phyloP scores from a whole-genome alignment of 2,329 filamentous ascomycete genomes.

The Zasmidium cellare region DNA sequence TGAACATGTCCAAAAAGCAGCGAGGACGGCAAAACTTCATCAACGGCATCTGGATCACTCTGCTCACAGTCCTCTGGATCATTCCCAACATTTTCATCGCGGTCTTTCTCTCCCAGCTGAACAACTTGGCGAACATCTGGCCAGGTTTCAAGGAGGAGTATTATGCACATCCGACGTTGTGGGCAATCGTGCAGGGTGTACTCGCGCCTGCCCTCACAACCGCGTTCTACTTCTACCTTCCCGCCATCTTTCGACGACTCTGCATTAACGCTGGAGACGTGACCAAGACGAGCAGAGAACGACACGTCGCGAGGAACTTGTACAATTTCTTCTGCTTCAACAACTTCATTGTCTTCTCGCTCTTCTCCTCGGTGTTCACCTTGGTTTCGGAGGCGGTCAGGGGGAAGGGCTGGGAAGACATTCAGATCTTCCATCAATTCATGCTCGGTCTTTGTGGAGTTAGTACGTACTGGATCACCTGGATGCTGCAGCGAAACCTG shows the following conservation, averaged over 20 bases:
- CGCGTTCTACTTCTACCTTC: slow-evolving; percentile 80
- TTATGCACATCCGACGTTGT: slow-evolving; percentile 63
- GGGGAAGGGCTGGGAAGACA: slow-evolving; percentile 59
- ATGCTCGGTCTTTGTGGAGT: slow-evolving; percentile 77
- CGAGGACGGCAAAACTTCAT: slow-evolving; percentile 72
- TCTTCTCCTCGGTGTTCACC: slow-evolving; percentile 80
- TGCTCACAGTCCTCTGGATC: slow-evolving; percentile 83
- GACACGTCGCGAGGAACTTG: slow-evolving; percentile 85
- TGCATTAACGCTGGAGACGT: slow-evolving; percentile 81
- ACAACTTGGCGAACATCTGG: slow-evolving; percentile 80
- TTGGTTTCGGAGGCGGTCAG: slow-evolving; percentile 64
- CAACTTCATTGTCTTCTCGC: slow-evolving; percentile 89
- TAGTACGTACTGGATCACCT: slow-evolving; percentile 92
- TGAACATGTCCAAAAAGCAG: slow-evolving; percentile 68
- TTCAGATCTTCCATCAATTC: slow-evolving; percentile 62
- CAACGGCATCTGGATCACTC: slow-evolving; percentile 79
- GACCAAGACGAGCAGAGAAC: slow-evolving; percentile 88
- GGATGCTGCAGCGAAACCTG: slow-evolving; percentile 87
- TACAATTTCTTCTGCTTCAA: slow-evolving; percentile 98
- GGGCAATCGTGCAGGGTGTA: slow-evolving; percentile 91
- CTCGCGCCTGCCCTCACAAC: slow-evolving; percentile 84
- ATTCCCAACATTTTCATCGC: slow-evolving; percentile 92
- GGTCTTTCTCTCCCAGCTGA: slow-evolving; percentile 85
- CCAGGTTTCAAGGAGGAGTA: slow-evolving; percentile 67
- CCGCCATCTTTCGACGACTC: slow-evolving; percentile 86